These are phyloP conservation scores for Globisporangium middletonii DNA, from an alignment of 352 stramenopile genomes.

Conservation along the genomic window DNA sequence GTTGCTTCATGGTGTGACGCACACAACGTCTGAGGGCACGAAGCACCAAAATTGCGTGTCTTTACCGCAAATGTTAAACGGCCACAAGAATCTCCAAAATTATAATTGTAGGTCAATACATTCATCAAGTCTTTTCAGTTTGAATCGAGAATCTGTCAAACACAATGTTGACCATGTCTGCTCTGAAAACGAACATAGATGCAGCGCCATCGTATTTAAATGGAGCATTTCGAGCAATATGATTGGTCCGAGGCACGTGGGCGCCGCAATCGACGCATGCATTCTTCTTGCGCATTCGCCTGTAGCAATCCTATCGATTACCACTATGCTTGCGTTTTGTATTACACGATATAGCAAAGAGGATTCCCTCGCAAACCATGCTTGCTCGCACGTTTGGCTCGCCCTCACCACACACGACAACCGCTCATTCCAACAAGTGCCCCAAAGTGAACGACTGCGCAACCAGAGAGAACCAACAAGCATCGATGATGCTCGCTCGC, in stretches of 20 bases:
- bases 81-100: neutral
- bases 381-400: neutral
- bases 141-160: neutral
- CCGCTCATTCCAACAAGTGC: neutral
- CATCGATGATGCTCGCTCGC: slow-evolving; percentile 43
- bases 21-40: too few species aligned
- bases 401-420: neutral
- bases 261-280: neutral
- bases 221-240: neutral
- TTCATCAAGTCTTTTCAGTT: too few species aligned
- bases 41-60: slow-evolving; percentile 1
- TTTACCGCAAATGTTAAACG: neutral
- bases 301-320: neutral
- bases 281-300: neutral
- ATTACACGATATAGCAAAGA: neutral
- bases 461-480: neutral
- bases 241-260: neutral
- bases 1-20: too few species aligned
- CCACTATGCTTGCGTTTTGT: neutral
- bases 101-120: neutral
- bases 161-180: neutral
- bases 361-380: neutral
- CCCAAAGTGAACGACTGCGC: too few species aligned
- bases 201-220: neutral
- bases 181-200: too few species aligned